Evolutionary conservation across 139 green algal genomes (phyloP).

Genomic region (Yamagishiella unicocca): DNA sequence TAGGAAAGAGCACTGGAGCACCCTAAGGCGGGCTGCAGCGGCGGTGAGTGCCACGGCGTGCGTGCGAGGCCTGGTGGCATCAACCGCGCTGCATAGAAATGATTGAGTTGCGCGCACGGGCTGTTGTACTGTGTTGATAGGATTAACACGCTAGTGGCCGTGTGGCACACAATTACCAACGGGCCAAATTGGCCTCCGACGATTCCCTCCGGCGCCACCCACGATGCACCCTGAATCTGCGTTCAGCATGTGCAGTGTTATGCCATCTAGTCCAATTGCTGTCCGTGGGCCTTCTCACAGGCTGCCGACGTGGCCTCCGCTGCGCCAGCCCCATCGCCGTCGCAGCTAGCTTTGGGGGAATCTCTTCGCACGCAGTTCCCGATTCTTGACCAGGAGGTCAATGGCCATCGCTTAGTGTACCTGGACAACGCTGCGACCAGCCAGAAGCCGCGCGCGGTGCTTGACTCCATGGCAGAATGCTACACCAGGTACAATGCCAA

Average conservation of each 20-base stretch:
- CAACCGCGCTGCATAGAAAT: no score
- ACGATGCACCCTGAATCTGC: no score
- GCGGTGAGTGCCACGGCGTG: neutral
- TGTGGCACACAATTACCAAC: no score
- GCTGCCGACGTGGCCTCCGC: neutral
- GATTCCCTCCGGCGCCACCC: no score
- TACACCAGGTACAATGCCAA: constrained; percentile 96
- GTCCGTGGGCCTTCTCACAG: neutral
- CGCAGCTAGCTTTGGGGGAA: constrained; percentile 39
- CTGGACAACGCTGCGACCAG: constrained; percentile 97
- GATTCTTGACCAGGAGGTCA: constrained; percentile 89
- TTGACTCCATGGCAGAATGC: constrained; percentile 85
- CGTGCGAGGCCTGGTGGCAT: neutral
- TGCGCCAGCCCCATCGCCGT: neutral
- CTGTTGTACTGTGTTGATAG: no score
- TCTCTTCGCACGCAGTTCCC: constrained; percentile 82
- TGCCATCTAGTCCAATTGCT: no score
- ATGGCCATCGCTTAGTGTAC: constrained; percentile 93
- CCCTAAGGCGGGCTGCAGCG: neutral
- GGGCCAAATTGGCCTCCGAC: no score
- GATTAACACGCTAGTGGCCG: no score
- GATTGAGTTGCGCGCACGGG: no score
- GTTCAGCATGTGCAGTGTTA: neutral
- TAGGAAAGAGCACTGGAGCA: neutral
- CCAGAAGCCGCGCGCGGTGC: constrained; percentile 89